A percentile compares a stretch with the other conserved stretches of the same genome.
These are phyloP conservation scores for Aspergillus sergii DNA, from an alignment of 2,329 filamentous ascomycete genomes.

Conservation along the genomic window DNA sequence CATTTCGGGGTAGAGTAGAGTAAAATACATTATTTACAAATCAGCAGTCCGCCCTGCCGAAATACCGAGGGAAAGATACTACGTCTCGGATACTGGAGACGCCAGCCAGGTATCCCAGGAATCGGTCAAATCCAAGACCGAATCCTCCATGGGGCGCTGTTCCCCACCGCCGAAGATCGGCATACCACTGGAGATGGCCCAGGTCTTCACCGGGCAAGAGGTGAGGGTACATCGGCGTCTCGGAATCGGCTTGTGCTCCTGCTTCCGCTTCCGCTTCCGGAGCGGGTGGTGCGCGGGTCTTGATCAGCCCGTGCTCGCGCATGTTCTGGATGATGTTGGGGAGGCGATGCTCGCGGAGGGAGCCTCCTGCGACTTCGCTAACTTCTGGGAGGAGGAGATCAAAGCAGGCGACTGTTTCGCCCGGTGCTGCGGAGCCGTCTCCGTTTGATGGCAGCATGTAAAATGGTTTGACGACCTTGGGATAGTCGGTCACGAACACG, in stretches of 20 bases:
- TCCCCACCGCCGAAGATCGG: slow-evolving; percentile 87
- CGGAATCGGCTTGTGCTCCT: slow-evolving; percentile 18
- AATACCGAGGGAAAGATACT: slow-evolving; percentile 78
- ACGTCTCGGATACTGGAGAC: slow-evolving; percentile 82
- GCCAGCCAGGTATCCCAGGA: slow-evolving; percentile 80
- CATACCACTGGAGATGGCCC: slow-evolving; percentile 76
- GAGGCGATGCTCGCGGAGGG: slow-evolving; percentile 81
- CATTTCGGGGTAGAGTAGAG: not conserved
- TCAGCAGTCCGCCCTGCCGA: slow-evolving; percentile 56
- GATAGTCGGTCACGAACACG: slow-evolving; percentile 92
- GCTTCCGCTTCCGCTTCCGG: not conserved
- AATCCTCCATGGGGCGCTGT: slow-evolving; percentile 90
- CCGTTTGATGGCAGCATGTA: slow-evolving; percentile 69
- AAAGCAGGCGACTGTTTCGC: slow-evolving; percentile 79
- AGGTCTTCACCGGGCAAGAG: slow-evolving; percentile 42
- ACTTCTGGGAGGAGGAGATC: slow-evolving; percentile 84
- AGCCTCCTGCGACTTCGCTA: slow-evolving; percentile 85
- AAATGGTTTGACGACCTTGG: slow-evolving; percentile 86
- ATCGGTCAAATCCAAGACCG: slow-evolving; percentile 84
- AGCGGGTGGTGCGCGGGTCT: slow-evolving; percentile 20
- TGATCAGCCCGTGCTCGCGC: slow-evolving; percentile 65
- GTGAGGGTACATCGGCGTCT: slow-evolving; percentile 37
- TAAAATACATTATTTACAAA: slow-evolving; percentile 1
- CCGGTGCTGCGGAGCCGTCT: slow-evolving; percentile 14
- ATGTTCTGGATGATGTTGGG: slow-evolving; percentile 69